Evolutionary conservation across 306 rosid genomes (phyloP).

Genomic region (Argentina anserina): DNA sequence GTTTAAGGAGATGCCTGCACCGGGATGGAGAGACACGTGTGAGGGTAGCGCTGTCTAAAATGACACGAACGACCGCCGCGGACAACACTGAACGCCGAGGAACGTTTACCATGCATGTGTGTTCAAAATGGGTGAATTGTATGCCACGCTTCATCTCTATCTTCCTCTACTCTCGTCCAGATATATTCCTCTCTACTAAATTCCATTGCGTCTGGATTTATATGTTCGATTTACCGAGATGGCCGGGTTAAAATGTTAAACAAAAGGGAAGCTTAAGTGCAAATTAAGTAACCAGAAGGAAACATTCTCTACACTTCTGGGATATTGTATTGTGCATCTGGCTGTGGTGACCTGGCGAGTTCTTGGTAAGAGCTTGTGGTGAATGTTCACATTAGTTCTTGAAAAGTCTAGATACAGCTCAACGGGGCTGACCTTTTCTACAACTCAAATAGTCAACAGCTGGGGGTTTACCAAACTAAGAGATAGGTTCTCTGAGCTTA

Average conservation of each 20-base stretch:
- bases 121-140: neutral
- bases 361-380: neutral
- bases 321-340: neutral
- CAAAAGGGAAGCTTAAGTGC: neutral
- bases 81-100: neutral
- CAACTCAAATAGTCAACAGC: neutral
- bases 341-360: neutral
- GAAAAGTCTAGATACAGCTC: neutral
- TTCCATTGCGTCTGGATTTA: neutral
- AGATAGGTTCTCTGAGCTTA: neutral
- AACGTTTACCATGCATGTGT: conserved; percentile 6
- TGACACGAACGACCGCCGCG: neutral
- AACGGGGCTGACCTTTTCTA: neutral
- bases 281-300: neutral
- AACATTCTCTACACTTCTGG: neutral
- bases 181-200: neutral
- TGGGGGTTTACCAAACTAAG: neutral
- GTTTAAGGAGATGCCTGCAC: neutral
- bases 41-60: neutral
- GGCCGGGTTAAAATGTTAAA: neutral
- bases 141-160: neutral
- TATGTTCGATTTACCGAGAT: neutral
- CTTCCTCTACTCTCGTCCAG: neutral
- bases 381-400: neutral
- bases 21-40: neutral